Base-by-base conservation (phyloP, 495 filamentous ascomycete species). In the Entonaema liquescens region DNA sequence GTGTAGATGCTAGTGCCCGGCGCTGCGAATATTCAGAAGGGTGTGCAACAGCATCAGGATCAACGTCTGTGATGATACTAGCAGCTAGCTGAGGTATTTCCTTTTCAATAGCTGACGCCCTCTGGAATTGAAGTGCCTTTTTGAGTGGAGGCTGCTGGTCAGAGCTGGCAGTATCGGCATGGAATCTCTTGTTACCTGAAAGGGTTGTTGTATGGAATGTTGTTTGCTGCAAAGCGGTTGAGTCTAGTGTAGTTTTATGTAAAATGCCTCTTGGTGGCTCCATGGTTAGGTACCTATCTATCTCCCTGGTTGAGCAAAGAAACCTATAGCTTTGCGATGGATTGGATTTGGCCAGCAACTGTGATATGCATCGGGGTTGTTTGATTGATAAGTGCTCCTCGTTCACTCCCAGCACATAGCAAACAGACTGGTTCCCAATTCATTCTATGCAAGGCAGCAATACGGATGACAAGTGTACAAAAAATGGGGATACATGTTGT, bases 1-100 rank as follows among this genome's bases (percentile, higher is more conserved):
- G 88, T 0, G 84, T 86, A 9, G 80, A 77, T 3, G 79, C 70
- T 25, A 83, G 63, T 40, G 61, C 56, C 58, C 77, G 79, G 35
- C 83, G 74, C 64, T 85, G 86, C 4, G 83, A 80, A 63, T 86
- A 86, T 57, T 88, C 82, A 21, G 80, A 80, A 15, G 71, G 59
- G 11, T 36, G 54, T 3, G 58, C 2, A 31, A 21, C 50, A 19
- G 33, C 28, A 35, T 55, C 52, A 11, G 60, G 31, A 28, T 72
- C 67, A 61, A 67, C 15, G 12, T 56, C n/a, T 5, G 57, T 59
- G 53, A 83, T 83, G 8, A 40, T 60, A 63, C 82, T 83, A 19
- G 81, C 79, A 42, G 70, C 53, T 9, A 84, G 67, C 47, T 66
- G 66, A n/a, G 76, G 62, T 1, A 56, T 66, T 13, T 67, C 71